Evolutionary conservation across 192 early-diverging fungal genomes (phyloP).

Genomic region (Coemansia sp.): DNA sequence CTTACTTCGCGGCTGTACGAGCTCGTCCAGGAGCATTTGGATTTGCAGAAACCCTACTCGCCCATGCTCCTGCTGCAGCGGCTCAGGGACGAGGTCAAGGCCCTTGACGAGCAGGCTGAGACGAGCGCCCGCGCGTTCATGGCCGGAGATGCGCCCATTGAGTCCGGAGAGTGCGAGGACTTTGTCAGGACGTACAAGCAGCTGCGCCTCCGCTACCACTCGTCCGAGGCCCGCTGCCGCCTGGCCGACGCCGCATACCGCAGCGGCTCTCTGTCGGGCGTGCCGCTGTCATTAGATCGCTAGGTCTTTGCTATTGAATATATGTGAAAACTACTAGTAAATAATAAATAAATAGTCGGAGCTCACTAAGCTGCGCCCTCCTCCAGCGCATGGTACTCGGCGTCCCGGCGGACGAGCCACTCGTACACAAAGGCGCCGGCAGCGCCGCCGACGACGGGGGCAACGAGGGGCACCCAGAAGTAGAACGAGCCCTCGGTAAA

Average conservation of each 20-base stretch:
- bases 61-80: conserved; percentile 31
- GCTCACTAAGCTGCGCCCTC: conserved; percentile 15
- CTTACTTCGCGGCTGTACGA: conserved; percentile 51
- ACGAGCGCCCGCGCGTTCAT: conserved; percentile 12
- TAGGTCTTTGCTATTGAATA: conserved; percentile 7
- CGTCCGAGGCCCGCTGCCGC: conserved; percentile 19
- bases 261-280: conserved; percentile 35
- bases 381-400: conserved; percentile 35
- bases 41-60: conserved; percentile 51
- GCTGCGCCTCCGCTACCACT: conserved; percentile 26
- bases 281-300: conserved; percentile 45
- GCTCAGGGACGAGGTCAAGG: conserved; percentile 14
- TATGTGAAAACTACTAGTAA: not conserved
- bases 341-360: not conserved
- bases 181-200: conserved; percentile 51
- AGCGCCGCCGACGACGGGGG: conserved; percentile 58
- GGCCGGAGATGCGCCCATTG: conserved; percentile 8
- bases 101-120: conserved; percentile 36
- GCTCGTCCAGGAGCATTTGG: conserved; percentile 49
- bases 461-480: conserved; percentile 67
- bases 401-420: conserved; percentile 52
- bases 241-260: conserved; percentile 40
- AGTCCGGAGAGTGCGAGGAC: conserved; percentile 36
- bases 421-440: conserved; percentile 59
- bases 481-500: conserved; percentile 63